Percentiles rank a stretch among this genome's conserved stretches.
Conservation (phyloP, 495 filamentous ascomycete genomes). For the Aspergillus ellipticus region DNA sequence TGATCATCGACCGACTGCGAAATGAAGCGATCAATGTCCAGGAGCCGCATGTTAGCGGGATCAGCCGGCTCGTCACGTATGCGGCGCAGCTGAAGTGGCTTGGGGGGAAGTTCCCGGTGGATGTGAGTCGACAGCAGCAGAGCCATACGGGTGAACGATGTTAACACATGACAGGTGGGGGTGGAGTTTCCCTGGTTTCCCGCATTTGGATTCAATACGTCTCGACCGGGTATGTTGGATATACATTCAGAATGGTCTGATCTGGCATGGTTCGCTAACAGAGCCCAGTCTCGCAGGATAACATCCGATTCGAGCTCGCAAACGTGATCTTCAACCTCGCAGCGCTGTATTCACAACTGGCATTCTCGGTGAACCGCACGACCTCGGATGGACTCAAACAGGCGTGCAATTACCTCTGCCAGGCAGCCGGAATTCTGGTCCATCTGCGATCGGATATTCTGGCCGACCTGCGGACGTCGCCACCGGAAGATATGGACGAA, state of each 20-base stretch:
- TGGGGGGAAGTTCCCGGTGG: constrained; percentile 91
- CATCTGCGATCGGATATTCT: constrained; percentile 77
- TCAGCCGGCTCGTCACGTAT: constrained; percentile 82
- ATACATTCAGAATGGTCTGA: neutral
- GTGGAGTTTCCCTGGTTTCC: constrained; percentile 96
- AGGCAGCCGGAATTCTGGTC: constrained; percentile 76
- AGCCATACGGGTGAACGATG: no score
- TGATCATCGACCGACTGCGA: constrained; percentile 78
- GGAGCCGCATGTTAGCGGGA: constrained; percentile 85
- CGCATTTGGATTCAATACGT: constrained; percentile 83
- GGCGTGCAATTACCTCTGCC: constrained; percentile 88
- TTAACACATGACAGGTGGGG: constrained; percentile 62
- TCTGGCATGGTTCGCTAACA: neutral
- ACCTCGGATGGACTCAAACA: constrained; percentile 80
- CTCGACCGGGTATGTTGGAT: constrained; percentile 54
- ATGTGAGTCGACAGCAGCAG: constrained; percentile 53
- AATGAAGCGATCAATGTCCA: constrained; percentile 79
- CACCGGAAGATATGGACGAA: constrained; percentile 94
- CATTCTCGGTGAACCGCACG: constrained; percentile 72
- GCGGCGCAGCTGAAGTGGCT: constrained; percentile 94
- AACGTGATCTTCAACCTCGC: constrained; percentile 93
- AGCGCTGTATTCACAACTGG: constrained; percentile 89
- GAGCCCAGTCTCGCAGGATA: constrained; percentile 71
- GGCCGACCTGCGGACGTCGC: constrained; percentile 77
- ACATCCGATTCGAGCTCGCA: constrained; percentile 90